Percentiles rank a stretch among this genome's conserved stretches.
Evolutionary conservation across 306 rosid species (phyloP).

Genomic region (Gastrolobium villosum): DNA sequence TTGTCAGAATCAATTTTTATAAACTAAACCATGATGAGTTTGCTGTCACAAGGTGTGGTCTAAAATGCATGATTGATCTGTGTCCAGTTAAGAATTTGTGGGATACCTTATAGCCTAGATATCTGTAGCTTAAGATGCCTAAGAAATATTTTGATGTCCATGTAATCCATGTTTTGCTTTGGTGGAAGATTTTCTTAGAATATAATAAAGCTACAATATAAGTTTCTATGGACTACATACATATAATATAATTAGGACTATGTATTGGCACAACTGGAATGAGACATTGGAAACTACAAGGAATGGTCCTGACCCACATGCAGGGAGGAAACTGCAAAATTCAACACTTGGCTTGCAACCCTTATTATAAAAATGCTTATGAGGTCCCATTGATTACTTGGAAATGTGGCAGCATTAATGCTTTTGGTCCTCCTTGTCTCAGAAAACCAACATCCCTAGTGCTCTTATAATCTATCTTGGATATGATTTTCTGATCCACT

Average conservation of each 20-base stretch:
- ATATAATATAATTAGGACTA: constrained; percentile 14
- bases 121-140: constrained; percentile 43
- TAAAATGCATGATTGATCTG: constrained; percentile 55
- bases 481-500: constrained; percentile 58
- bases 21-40: constrained; percentile 21
- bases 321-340: constrained; percentile 50
- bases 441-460: constrained; percentile 85
- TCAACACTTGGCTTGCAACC: constrained; percentile 50
- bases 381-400: constrained; percentile 65
- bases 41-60: background rate
- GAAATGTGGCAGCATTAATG: constrained; percentile 65
- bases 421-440: constrained; percentile 61
- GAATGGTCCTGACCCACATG: constrained; percentile 66
- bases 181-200: constrained; percentile 60
- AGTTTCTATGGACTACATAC: constrained; percentile 38
- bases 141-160: constrained; percentile 49
- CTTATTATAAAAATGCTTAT: constrained; percentile 19
- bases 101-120: constrained; percentile 52
- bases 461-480: constrained; percentile 74
- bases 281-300: constrained; percentile 66
- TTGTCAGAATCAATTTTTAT: constrained; percentile 5
- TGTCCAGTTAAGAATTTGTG: constrained; percentile 34
- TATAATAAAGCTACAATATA: constrained; percentile 47
- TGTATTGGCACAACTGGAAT: constrained; percentile 59
- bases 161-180: constrained; percentile 60